These are phyloP conservation scores for Cudoniella acicularis DNA, from an alignment of 495 filamentous ascomycete genomes.

Conservation along the genomic window DNA sequence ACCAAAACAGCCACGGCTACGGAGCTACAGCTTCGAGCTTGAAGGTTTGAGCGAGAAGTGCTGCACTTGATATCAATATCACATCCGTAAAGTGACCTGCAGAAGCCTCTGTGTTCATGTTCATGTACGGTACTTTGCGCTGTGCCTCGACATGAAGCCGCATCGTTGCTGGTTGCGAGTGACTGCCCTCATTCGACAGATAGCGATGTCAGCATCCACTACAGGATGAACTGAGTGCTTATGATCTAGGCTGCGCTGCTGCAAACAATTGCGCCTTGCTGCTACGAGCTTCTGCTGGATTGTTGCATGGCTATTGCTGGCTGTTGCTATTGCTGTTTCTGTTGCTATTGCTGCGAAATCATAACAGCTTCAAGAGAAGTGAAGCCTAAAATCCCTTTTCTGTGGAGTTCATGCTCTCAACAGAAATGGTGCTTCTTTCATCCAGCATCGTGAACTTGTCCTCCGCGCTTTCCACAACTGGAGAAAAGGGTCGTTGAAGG, in stretches of 20 bases:
- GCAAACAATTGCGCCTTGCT: no score
- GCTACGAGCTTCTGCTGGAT: no score
- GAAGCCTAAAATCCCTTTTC: no score
- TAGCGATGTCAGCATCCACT: background rate
- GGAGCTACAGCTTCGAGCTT: background rate
- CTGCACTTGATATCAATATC: background rate
- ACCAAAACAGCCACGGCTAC: background rate
- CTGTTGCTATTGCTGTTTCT: no score
- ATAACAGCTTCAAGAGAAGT: no score
- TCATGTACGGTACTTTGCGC: background rate
- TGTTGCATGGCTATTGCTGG: no score
- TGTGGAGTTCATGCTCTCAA: no score
- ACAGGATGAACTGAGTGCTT: background rate
- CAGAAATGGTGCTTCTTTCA: no score
- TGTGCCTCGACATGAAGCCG: background rate
- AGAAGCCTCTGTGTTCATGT: background rate
- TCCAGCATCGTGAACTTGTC: background rate
- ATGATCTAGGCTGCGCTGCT: no score
- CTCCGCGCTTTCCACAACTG: background rate
- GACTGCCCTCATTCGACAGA: background rate
- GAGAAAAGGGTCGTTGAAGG: background rate
- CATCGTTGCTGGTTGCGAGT: background rate
- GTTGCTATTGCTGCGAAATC: no score
- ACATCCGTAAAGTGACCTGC: background rate
- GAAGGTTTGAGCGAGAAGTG: background rate